These are phyloP conservation scores for Raffaelea arxii DNA, from an alignment of 2,329 filamentous ascomycete species.

Conservation along the genomic window DNA sequence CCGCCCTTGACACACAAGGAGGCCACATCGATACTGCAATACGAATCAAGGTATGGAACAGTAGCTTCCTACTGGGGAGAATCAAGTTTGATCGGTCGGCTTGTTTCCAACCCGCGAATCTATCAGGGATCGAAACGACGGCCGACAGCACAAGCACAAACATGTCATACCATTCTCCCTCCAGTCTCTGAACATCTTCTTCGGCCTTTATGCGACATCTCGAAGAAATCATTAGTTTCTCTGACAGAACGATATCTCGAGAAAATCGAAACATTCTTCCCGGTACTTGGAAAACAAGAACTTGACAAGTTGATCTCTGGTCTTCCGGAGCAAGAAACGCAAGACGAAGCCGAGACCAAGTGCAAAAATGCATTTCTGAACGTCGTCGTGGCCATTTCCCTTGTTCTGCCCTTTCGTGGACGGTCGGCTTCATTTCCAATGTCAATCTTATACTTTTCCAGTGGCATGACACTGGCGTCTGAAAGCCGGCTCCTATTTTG, in stretches of 20 bases:
- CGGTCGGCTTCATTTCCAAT: not conserved
- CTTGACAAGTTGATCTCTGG: not conserved
- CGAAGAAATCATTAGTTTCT: not conserved
- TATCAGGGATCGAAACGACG: no score
- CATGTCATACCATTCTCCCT: no score
- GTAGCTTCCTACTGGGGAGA: not conserved
- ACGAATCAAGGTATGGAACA: not conserved
- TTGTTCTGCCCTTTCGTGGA: not conserved
- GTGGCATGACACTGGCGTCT: not conserved
- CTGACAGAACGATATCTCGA: not conserved
- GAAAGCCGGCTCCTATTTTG: not conserved
- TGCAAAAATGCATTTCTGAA: not conserved
- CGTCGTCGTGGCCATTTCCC: not conserved
- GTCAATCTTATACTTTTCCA: not conserved
- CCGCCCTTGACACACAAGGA: not conserved
- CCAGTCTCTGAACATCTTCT: no score
- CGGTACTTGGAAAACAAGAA: not conserved
- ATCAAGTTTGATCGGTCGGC: not conserved
- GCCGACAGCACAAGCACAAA: no score
- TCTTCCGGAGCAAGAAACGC: not conserved
- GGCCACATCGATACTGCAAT: not conserved
- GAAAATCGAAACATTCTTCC: not conserved
- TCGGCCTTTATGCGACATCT: not conserved
- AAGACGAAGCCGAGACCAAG: not conserved
- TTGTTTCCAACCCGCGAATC: not conserved